phyloP scores from a whole-genome alignment of 495 filamentous ascomycete species.

The Aspergillus homomorphus region DNA sequence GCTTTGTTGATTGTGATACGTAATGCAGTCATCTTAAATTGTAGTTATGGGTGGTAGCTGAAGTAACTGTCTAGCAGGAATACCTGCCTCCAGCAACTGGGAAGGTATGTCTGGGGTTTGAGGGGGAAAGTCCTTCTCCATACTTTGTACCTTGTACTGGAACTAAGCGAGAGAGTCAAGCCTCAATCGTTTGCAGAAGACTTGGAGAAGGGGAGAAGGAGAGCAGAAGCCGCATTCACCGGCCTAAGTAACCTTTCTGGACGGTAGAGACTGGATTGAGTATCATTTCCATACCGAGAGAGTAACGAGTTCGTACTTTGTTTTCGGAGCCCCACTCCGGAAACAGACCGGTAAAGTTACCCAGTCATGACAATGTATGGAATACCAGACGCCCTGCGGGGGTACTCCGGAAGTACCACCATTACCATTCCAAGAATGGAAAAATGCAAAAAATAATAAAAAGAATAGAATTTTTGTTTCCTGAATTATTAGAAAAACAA shows the following conservation, averaged over 20 bases:
- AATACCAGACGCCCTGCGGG: constrained; percentile 29
- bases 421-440: constrained; percentile 8
- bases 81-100: neutral
- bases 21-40: constrained; percentile 4
- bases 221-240: constrained; percentile 1
- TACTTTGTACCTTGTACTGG: neutral
- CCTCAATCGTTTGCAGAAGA: neutral
- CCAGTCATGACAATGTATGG: constrained; percentile 22
- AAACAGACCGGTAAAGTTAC: constrained; percentile 31
- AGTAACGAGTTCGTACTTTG: constrained; percentile 24
- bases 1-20: constrained; percentile 4
- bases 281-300: neutral
- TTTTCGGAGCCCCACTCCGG: constrained; percentile 24
- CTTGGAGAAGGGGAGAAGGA: neutral
- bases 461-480: constrained; percentile 12
- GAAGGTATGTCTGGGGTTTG: neutral
- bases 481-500: constrained; percentile 10
- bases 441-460: constrained; percentile 13
- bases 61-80: neutral
- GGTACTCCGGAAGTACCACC: constrained; percentile 32
- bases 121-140: neutral
- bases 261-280: neutral
- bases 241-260: constrained; percentile 2
- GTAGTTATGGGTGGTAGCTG: neutral
- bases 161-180: neutral